Percentiles rank a stretch among this genome's conserved stretches.
phyloP scores from a whole-genome alignment of 371 early-diverging fungal species.

The Rhizopus sp. region DNA sequence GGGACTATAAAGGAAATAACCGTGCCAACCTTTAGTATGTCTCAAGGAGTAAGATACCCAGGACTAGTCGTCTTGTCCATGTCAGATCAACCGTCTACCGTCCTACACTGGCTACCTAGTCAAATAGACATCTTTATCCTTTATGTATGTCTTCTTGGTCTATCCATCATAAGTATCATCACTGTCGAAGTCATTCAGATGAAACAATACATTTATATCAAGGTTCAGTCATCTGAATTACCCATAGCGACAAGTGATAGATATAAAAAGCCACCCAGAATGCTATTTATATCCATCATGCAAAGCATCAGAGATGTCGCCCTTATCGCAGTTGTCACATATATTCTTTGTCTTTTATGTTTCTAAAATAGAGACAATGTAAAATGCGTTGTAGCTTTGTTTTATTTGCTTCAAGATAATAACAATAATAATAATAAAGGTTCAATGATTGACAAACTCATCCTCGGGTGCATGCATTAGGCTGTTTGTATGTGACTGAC shows the following conservation, averaged over 20 bases:
- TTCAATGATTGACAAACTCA: constrained; percentile 2
- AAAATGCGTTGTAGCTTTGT: background rate
- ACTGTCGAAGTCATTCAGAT: background rate
- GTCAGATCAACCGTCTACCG: constrained; percentile 8
- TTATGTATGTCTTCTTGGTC: constrained; percentile 26
- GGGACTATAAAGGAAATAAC: constrained; percentile 33
- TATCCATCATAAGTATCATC: constrained; percentile 16
- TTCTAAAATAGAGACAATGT: constrained; percentile 11
- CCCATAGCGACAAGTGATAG: constrained; percentile 13
- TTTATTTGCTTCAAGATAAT: no score
- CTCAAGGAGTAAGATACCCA: constrained; percentile 52
- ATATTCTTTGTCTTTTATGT: constrained; percentile 26
- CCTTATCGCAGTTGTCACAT: constrained; percentile 17
- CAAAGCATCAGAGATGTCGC: constrained; percentile 22
- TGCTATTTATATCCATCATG: background rate
- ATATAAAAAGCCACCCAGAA: background rate
- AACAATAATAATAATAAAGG: background rate
- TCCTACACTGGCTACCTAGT: constrained; percentile 44
- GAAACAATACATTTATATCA: background rate
- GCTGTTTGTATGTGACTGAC: background rate
- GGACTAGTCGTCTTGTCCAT: constrained; percentile 43
- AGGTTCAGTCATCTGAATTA: background rate
- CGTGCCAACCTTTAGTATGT: constrained; percentile 60
- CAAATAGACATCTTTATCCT: constrained; percentile 37
- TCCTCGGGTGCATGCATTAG: background rate